Evolutionary conservation across 2,329 filamentous ascomycete genomes (phyloP).

Genomic region (Aspergillus sp.): DNA sequence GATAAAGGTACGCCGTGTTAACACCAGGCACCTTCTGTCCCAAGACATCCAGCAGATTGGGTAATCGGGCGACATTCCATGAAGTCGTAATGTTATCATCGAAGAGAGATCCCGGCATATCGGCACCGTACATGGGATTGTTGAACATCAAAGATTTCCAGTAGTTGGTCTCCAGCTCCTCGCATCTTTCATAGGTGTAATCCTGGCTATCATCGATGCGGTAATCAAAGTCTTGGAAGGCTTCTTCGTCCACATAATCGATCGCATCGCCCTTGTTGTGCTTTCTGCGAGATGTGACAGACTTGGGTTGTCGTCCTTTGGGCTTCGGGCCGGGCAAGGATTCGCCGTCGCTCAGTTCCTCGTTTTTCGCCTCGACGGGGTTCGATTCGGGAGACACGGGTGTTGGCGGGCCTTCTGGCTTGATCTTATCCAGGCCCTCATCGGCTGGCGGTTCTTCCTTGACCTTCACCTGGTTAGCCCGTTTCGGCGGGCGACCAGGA

Average conservation of each 20-base stretch:
- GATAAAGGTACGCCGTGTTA: conserved; percentile 95
- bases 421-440: conserved; percentile 41
- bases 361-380: conserved; percentile 57
- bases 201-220: conserved; percentile 79
- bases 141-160: conserved; percentile 98
- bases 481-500: conserved; percentile 43
- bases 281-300: conserved; percentile 82
- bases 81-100: conserved; percentile 71
- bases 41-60: conserved; percentile 88
- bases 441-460: conserved; percentile 41
- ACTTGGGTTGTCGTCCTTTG: conserved; percentile 63
- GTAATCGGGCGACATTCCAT: conserved; percentile 95
- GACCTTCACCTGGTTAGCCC: conserved; percentile 40
- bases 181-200: conserved; percentile 86
- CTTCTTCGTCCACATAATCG: conserved; percentile 81
- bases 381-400: conserved; percentile 58
- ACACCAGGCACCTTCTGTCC: conserved; percentile 96
- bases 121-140: conserved; percentile 90
- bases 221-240: conserved; percentile 90
- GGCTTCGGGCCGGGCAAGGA: conserved; percentile 45
- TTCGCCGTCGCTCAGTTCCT: conserved; percentile 51
- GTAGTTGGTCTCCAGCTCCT: conserved; percentile 90
- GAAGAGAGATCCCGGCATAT: conserved; percentile 94
- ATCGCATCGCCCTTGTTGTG: conserved; percentile 78
- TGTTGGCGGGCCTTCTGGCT: conserved; percentile 53